A percentile compares a stretch with the other conserved stretches of the same genome.
Conservation (phyloP, 495 filamentous ascomycete species). For the Aspergillus heteromorphus region DNA sequence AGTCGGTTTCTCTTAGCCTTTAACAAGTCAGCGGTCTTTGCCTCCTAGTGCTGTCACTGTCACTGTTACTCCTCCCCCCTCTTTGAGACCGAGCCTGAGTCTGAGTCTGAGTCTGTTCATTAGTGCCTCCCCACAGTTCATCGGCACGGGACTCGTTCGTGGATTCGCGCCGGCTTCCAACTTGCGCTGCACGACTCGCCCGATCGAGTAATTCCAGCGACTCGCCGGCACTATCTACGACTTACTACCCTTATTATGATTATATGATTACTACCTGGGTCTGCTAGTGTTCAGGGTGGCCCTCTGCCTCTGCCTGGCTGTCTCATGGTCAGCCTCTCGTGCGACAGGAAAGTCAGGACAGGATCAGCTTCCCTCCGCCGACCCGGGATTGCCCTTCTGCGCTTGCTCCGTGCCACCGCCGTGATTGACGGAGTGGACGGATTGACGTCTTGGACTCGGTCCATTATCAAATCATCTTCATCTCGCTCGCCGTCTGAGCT, state of each 20-base stretch:
- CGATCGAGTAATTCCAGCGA: constrained; percentile 17
- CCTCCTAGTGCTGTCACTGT: no score
- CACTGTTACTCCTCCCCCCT: background rate
- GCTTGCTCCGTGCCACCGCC: background rate
- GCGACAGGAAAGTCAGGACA: no score
- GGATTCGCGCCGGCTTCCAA: constrained; percentile 9
- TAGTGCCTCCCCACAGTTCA: background rate
- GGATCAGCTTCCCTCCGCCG: background rate
- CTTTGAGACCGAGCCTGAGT: no score
- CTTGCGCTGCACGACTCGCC: constrained; percentile 11
- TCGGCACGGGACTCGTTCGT: constrained; percentile 4
- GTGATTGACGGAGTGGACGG: background rate
- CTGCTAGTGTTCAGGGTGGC: no score
- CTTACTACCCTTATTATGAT: no score
- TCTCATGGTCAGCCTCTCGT: background rate
- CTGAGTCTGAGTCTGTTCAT: no score
- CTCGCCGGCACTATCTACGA: background rate
- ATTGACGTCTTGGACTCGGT: background rate
- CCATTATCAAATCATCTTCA: background rate
- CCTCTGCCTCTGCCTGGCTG: background rate
- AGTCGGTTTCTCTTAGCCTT: no score
- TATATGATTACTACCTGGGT: no score
- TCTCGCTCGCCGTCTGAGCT: background rate
- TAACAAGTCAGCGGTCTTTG: no score
- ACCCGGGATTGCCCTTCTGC: background rate